Conservation (phyloP, 306 rosid species). For the Malus orientalis region DNA sequence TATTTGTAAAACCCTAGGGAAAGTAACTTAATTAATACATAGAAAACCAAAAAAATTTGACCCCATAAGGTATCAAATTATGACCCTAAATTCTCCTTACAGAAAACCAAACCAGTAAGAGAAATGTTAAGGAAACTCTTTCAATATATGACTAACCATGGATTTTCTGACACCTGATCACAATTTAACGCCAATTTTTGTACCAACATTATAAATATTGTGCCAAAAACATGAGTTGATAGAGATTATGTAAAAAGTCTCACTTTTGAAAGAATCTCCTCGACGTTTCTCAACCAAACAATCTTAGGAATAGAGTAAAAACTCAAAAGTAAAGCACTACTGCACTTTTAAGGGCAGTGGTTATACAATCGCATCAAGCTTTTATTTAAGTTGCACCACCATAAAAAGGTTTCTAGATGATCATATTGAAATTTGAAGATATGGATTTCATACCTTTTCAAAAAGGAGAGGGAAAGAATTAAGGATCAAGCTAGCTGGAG, state of each 20-base stretch:
- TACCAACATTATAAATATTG: no score
- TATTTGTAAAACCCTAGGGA: background rate
- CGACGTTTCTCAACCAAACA: background rate
- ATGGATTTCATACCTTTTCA: background rate
- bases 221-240: no score
- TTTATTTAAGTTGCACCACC: background rate
- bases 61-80: background rate
- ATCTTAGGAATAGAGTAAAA: background rate
- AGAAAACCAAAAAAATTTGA: background rate
- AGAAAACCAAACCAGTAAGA: background rate
- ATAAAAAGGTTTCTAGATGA: slow-evolving; percentile 13
- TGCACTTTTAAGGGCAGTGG: background rate
- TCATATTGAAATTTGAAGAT: background rate
- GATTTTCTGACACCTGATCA: no score
- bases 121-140: no score
- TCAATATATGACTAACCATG: no score
- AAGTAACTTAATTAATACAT: background rate
- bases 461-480: background rate
- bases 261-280: no score
- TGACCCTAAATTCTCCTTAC: background rate
- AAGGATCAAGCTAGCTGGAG: background rate
- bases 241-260: no score
- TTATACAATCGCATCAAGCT: slow-evolving; percentile 1
- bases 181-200: no score
- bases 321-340: background rate